Base-by-base conservation (phyloP, 2,329 filamentous ascomycete genomes). In the Phaeosphaeriaceae sp. region DNA sequence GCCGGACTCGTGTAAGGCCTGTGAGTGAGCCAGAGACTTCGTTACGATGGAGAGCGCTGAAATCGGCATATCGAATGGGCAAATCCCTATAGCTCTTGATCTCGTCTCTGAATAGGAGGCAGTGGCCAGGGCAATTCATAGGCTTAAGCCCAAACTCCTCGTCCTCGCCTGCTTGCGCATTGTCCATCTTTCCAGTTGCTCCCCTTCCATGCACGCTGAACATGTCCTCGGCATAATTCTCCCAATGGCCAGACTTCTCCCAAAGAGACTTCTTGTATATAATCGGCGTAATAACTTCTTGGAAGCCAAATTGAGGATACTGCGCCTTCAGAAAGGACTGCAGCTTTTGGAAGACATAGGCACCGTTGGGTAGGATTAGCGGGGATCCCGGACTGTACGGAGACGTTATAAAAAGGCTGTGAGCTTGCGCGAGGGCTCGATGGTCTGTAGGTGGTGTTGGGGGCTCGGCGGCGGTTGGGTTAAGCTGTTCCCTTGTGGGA, bases 41-140 rank as follows among this genome's bases (percentile, higher is more conserved):
- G 74, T 97, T 96, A 49, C 93, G 85, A 76, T 95, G 92, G n/a
- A 96, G 83, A 1, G 92, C 88, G 70, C 91, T 92, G 72, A 97
- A 97, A 77, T 97, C 93, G 56, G 93, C 92, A 77, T 92, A 93
- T 69, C 93, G 88, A 61, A 96, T 85, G 1, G 93, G 93, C 19
- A 97, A 81, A 64, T 97, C 91, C 64, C 90, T 86, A 78, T 94
- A 94, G 67, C 89, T 93, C 60, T 89, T 88, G 57, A 85, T 84
- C 65, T 89, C 86, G 49, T 89, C 89, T 60, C 86, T 89, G 75
- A 96, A 97, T 61, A 97, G 86, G 63, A 97, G 82, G 74, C 92
- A 96, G 77, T 97, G 93, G 2, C 92, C 93, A 0, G 93, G 93
- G 74, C 93, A 97, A 74, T 97, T 97, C 93, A 97, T 97, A 15